Evolutionary conservation across 208 protist species (phyloP), one percentile per base, ranked within the genome.

Genomic region (Wallacemonas sp.): DNA sequence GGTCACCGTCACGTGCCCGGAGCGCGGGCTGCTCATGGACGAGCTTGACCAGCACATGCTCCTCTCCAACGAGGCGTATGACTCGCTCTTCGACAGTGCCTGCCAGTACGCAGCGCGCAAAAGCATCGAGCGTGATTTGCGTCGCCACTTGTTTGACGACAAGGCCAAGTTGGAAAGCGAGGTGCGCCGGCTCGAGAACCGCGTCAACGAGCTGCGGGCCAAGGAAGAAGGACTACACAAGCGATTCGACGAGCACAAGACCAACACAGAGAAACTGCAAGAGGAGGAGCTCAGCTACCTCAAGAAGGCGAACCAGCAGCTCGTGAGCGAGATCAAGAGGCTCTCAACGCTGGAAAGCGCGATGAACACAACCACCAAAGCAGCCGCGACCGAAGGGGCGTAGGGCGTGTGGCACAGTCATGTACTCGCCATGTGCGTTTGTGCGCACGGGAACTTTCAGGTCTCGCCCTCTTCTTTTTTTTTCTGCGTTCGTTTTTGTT

Each of bases 321-420:
- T 97, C 29, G 78, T 91, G 10, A 93, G 67, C 58, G 89, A 97
- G 50, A 89, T 97, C 50, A 96, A 96, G 74, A 75, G 91, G 6
- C 62, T 94, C 41, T 78, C 71, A 1, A 70, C 79, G 21, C 63
- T 87, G 59, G 83, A 90, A 64, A 87, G 75, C 38, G 55, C 59
- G 0, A 82, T 71, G 58, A 66, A 63, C 19, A 46, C 32, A 6
- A 45, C 58, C 13, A 50, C 37, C 19, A 63, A 39, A 15, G 30
- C 34, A 12, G 54, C 46, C 22, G 24, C n/a, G n/a, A n/a, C 22
- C 26, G 34, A 59, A 27, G 27, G 59, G 17, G 24, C 19, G 26
- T 30, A 73, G 44, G n/a, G n/a, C n/a, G n/a, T n/a, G n/a, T n/a
- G n/a, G n/a, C n/a, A n/a, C n/a, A n/a, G n/a, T n/a, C n/a, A n/a